Base-by-base conservation (phyloP, 345 rosid genomes). In the Moringa oleifera region DNA sequence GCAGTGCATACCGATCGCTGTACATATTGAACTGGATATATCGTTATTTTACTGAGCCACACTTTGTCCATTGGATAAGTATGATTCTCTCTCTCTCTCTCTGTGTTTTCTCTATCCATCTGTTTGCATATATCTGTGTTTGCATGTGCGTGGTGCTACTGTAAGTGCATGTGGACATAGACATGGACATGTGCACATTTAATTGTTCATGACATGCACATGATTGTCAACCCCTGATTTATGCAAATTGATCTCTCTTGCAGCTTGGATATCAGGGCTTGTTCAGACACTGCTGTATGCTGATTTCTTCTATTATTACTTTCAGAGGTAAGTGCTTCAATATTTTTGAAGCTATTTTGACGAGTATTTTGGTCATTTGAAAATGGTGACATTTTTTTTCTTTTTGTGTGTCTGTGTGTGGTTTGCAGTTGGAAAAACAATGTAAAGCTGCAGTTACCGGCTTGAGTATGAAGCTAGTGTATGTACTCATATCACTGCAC, bases 391-490 rank as follows among this genome's bases (percentile, higher is more conserved):
- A n/a, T n/a, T n/a, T n/a, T n/a, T n/a, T n/a, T n/a, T n/a, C n/a
- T n/a, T n/a, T n/a, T n/a, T n/a, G n/a, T n/a, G n/a, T n/a, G n/a
- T n/a, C n/a, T n/a, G n/a, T n/a, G n/a, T n/a, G n/a, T n/a, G n/a
- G n/a, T n/a, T n/a, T 57, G 83, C 81, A 85, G 92, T 83, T 89
- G 92, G 96, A 89, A 83, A 81, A 89, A 81, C 88, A 85, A 87
- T 80, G 76, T 78, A 68, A 89, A 71, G 82, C 92, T 92, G n/a
- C 81, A 85, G 69, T 79, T 89, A 51, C 96, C 95, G 0, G 95
- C 95, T 52, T 92, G 77, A 74, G 58, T 45, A n/a, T n/a, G n/a
- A n/a, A n/a, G n/a, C n/a, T n/a, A n/a, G n/a, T n/a, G n/a, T n/a
- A 28, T 28, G 33, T 28, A 28, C 33, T 28, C 33, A 28, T n/a